phyloP scores from a whole-genome alignment of 2,329 filamentous ascomycete species.

The Didymella sp. region DNA sequence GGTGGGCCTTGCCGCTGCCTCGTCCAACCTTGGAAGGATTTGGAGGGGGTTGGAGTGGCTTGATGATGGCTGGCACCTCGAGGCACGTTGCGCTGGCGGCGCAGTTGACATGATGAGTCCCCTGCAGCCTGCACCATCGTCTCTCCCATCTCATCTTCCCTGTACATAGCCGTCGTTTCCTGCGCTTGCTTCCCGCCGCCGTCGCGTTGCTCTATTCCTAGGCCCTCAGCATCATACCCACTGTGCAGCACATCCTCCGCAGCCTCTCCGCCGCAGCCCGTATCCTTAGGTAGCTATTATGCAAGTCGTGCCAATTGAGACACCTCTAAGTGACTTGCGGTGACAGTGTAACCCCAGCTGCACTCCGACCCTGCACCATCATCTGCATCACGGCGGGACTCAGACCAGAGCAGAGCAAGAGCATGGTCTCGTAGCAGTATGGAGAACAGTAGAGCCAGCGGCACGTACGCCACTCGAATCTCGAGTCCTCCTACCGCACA shows the following conservation, averaged over 20 bases:
- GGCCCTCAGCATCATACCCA: slow-evolving; percentile 1
- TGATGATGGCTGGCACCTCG: slow-evolving; percentile 20
- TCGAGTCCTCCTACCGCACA: slow-evolving; percentile 28
- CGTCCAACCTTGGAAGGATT: background rate
- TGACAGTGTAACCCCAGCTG: slow-evolving; percentile 30
- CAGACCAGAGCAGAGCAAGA: background rate
- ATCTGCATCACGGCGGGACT: slow-evolving; percentile 15
- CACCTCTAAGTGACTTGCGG: slow-evolving; percentile 23
- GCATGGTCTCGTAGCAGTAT: slow-evolving; percentile 37
- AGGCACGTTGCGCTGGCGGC: slow-evolving; percentile 27
- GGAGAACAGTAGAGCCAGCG: slow-evolving; percentile 38
- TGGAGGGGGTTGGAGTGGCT: slow-evolving; percentile 16
- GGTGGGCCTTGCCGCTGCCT: slow-evolving; percentile 6
- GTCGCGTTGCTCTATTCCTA: slow-evolving; percentile 17
- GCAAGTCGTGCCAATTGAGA: slow-evolving; percentile 24
- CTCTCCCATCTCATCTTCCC: slow-evolving; percentile 21
- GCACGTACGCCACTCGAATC: slow-evolving; percentile 18
- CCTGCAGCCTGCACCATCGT: slow-evolving; percentile 7
- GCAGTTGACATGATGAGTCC: slow-evolving; percentile 24
- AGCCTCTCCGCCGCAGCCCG: slow-evolving; percentile 13
- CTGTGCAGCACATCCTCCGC: slow-evolving; percentile 14
- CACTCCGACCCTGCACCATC: slow-evolving; percentile 22
- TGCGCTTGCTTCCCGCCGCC: slow-evolving; percentile 13
- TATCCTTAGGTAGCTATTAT: slow-evolving; percentile 34
- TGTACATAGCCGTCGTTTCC: slow-evolving; percentile 28